A percentile compares a stretch with the other conserved stretches of the same genome.
These are phyloP conservation scores for Thermoascus crustaceus DNA, from an alignment of 2,329 filamentous ascomycete species.

Conservation along the genomic window DNA sequence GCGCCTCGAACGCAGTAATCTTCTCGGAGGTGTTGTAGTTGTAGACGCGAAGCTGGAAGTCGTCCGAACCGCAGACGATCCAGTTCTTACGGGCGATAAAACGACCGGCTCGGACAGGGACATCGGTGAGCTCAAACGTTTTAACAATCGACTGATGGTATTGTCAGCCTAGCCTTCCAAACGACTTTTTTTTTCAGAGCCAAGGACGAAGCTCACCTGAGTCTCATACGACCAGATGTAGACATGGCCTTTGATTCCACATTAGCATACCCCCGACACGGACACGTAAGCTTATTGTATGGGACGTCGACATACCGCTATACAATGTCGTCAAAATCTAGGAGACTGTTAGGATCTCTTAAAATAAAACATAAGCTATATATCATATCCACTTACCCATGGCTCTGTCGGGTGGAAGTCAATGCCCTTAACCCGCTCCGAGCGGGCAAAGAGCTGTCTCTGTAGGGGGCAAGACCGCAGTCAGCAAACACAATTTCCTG, in stretches of 20 bases:
- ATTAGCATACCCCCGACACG: slow-evolving; percentile 8
- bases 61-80: slow-evolving; percentile 92
- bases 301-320: slow-evolving; percentile 57
- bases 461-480: slow-evolving; percentile 35
- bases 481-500: slow-evolving; percentile 32
- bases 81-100: slow-evolving; percentile 98
- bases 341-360: slow-evolving; percentile 16
- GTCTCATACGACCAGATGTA: slow-evolving; percentile 99
- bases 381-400: slow-evolving; percentile 56
- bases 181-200: background rate
- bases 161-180: slow-evolving; percentile 12
- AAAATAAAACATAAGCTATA: slow-evolving; percentile 1
- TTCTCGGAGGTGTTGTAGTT: slow-evolving; percentile 99
- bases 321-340: slow-evolving; percentile 84
- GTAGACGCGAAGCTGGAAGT: slow-evolving; percentile 84
- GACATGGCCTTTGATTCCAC: slow-evolving; percentile 63
- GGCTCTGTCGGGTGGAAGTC: slow-evolving; percentile 96
- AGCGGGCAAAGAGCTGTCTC: slow-evolving; percentile 78
- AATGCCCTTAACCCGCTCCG: slow-evolving; percentile 92
- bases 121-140: slow-evolving; percentile 97
- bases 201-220: slow-evolving; percentile 44
- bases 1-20: slow-evolving; percentile 92
- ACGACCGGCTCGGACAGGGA: slow-evolving; percentile 90
- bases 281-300: slow-evolving; percentile 6
- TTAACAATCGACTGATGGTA: slow-evolving; percentile 70